Evolutionary conservation across 768 basidiomycete species (phyloP).

Genomic region (Inosperma sp.): DNA sequence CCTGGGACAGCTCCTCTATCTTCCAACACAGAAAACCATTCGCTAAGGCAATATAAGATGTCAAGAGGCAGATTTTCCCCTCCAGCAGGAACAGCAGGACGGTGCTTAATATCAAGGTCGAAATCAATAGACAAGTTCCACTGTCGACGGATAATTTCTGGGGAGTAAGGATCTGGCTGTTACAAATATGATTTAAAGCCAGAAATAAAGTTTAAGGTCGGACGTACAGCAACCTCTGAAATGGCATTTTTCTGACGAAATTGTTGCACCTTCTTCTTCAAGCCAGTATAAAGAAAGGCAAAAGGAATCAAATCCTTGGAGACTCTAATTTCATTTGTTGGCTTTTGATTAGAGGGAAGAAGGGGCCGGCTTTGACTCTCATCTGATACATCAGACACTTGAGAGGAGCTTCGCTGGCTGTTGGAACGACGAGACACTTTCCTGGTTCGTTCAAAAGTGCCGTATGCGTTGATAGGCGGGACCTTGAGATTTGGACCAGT

Average conservation of each 20-base stretch:
- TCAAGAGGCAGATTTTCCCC: slow-evolving; percentile 59
- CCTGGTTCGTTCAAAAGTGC: slow-evolving; percentile 38
- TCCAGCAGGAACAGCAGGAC: slow-evolving; percentile 33
- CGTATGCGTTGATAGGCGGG: slow-evolving; percentile 48
- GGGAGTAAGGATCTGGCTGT: slow-evolving; percentile 14
- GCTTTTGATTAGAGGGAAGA: slow-evolving; percentile 33
- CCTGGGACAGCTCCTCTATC: slow-evolving; percentile 56
- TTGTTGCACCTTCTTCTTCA: slow-evolving; percentile 21
- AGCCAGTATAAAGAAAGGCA: slow-evolving; percentile 24
- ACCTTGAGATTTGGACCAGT: slow-evolving; percentile 32
- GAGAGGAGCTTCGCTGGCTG: slow-evolving; percentile 20
- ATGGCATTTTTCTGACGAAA: slow-evolving; percentile 18
- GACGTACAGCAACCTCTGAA: slow-evolving; percentile 12
- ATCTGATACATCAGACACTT: slow-evolving; percentile 17
- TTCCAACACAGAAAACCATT: slow-evolving; percentile 56
- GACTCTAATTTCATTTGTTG: slow-evolving; percentile 24
- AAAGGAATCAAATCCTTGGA: slow-evolving; percentile 40
- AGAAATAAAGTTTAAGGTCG: neutral
- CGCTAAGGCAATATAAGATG: slow-evolving; percentile 49
- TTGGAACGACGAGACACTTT: slow-evolving; percentile 17
- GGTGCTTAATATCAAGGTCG: slow-evolving; percentile 30
- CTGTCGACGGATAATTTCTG: slow-evolving; percentile 17
- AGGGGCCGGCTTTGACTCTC: slow-evolving; percentile 33
- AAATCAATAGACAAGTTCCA: slow-evolving; percentile 39
- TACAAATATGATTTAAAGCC: neutral